A percentile compares a stretch with the other conserved stretches of the same genome.
Evolutionary conservation across 306 rosid genomes (phyloP).

Genomic region (Fragaria ananassa): DNA sequence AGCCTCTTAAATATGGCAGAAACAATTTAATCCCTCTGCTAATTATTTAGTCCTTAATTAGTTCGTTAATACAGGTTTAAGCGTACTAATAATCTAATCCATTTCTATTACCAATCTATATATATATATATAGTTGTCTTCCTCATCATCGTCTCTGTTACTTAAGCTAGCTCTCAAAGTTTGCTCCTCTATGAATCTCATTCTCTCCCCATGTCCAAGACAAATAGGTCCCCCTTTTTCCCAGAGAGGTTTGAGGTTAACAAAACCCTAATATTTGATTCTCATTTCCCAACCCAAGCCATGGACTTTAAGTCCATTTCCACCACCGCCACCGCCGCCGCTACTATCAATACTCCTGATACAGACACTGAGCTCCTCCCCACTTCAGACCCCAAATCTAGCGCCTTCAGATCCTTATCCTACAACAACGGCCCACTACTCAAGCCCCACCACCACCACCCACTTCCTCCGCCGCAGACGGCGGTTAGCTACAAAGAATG

Average conservation of each 20-base stretch:
- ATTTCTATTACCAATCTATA: neutral
- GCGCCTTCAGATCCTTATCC: conserved; percentile 34
- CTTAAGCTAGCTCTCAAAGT: neutral
- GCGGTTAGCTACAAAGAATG: conserved; percentile 64
- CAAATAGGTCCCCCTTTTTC: neutral
- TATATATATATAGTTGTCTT: neutral
- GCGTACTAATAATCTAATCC: neutral
- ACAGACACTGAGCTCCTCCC: conserved; percentile 38
- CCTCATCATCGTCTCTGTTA: neutral
- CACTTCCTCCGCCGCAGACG: conserved; percentile 3
- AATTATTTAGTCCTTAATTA: neutral
- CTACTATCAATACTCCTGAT: conserved; percentile 33
- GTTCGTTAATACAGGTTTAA: neutral
- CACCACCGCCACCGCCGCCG: conserved; percentile 18
- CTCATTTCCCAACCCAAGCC: conserved; percentile 13
- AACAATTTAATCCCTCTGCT: neutral
- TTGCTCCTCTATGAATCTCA: neutral
- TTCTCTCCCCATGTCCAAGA: neutral
- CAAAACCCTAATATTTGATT: conserved; percentile 45
- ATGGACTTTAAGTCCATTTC: conserved; percentile 40
- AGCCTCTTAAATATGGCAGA: neutral
- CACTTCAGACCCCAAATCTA: conserved; percentile 33
- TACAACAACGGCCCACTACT: conserved; percentile 50
- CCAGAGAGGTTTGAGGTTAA: neutral
- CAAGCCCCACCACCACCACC: conserved; percentile 39